These are phyloP conservation scores for Pythium aristosporum DNA, from an alignment of 352 stramenopile genomes.

Conservation along the genomic window DNA sequence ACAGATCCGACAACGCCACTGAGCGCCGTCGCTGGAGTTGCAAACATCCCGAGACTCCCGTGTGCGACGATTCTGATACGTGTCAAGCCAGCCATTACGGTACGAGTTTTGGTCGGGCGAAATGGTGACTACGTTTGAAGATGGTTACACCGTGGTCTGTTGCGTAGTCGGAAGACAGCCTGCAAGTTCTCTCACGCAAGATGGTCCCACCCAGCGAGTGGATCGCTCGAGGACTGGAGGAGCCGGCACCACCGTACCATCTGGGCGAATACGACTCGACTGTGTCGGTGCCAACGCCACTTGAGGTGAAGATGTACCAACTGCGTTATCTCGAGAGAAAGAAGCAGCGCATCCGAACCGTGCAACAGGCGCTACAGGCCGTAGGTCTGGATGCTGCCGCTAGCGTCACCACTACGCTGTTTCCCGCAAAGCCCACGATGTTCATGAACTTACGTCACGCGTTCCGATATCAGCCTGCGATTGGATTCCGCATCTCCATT, in stretches of 20 bases:
- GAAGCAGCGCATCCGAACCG: neutral
- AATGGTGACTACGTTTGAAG: neutral
- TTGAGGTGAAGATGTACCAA: conserved; percentile 65
- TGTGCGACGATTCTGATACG: conserved; percentile 82
- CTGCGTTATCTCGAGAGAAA: conserved; percentile 27
- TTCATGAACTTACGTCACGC: conserved; percentile 47
- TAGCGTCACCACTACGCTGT: neutral
- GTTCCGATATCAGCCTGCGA: conserved; percentile 50
- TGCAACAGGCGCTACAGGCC: conserved; percentile 5
- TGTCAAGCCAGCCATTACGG: conserved; percentile 47
- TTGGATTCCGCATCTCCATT: conserved; percentile 68
- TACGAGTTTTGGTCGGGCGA: conserved; percentile 16
- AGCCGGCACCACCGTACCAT: conserved; percentile 47
- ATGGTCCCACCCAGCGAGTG: conserved; percentile 51
- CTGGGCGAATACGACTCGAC: conserved; percentile 55
- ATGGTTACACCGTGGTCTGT: too few species aligned
- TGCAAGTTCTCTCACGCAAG: conserved; percentile 55
- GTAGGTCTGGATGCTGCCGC: conserved; percentile 3
- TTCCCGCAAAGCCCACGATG: conserved; percentile 41
- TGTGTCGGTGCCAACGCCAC: conserved; percentile 35
- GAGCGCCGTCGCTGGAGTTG: conserved; percentile 33
- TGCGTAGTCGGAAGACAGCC: conserved; percentile 49
- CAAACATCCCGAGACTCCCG: conserved; percentile 49
- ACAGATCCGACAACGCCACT: conserved; percentile 35
- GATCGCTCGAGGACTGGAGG: conserved; percentile 43